phyloP scores from a whole-genome alignment of 139 green algal species.

The Dunaliella primolecta region DNA sequence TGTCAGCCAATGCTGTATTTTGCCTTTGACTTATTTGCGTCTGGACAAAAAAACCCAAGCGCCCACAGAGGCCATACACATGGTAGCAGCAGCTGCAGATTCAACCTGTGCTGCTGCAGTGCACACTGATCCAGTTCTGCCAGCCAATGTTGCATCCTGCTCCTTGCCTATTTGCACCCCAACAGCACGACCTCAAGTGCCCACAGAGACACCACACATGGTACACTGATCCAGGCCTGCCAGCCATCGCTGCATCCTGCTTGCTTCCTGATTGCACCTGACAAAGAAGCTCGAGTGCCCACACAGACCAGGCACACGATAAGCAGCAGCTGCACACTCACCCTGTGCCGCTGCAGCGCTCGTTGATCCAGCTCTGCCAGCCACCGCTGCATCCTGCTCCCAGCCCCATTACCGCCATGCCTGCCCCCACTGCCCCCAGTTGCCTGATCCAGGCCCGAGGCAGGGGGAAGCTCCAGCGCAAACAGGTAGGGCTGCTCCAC shows the following conservation, averaged over 20 bases:
- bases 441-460: neutral
- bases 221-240: neutral
- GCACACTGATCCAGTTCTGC: no score
- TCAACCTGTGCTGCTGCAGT: no score
- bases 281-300: no score
- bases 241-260: neutral
- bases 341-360: neutral
- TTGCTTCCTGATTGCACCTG: no score
- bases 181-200: neutral
- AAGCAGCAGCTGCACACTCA: no score
- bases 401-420: neutral
- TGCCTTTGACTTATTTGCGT: no score
- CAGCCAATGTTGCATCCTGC: no score
- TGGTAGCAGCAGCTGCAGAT: no score
- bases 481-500: slow-evolving; percentile 42
- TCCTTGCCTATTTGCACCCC: no score
- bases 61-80: no score
- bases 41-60: no score
- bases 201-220: neutral
- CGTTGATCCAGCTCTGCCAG: neutral
- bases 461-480: slow-evolving; percentile 14
- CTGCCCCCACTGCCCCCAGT: neutral
- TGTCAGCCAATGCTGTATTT: neutral
- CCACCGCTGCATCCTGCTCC: neutral
- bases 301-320: no score